Percentiles rank a stretch among this genome's conserved stretches.
Conservation (phyloP, 371 early-diverging fungal genomes). For the Syncephalastrum sp. region DNA sequence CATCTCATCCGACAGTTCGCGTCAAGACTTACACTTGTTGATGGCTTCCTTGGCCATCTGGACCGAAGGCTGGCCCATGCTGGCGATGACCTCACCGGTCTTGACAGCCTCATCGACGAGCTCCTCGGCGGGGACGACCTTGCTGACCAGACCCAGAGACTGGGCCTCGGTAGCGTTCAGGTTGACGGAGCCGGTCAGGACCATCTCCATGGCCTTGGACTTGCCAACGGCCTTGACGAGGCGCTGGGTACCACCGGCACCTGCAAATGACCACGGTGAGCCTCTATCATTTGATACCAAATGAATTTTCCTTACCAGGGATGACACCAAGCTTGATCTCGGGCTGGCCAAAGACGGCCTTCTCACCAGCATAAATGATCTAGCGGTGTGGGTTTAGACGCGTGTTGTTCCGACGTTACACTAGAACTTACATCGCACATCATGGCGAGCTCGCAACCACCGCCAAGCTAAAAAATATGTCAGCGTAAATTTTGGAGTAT, state of each 20-base stretch:
- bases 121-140: slow-evolving; percentile 84
- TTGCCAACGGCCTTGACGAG: slow-evolving; percentile 95
- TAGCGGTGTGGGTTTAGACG: slow-evolving; percentile 23
- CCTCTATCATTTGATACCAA: background rate
- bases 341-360: slow-evolving; percentile 97
- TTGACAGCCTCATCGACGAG: slow-evolving; percentile 91
- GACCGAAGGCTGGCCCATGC: slow-evolving; percentile 82
- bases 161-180: slow-evolving; percentile 90
- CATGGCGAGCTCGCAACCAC: slow-evolving; percentile 99
- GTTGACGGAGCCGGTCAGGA: slow-evolving; percentile 84
- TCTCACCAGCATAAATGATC: slow-evolving; percentile 98
- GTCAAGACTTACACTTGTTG: slow-evolving; percentile 70
- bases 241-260: slow-evolving; percentile 90
- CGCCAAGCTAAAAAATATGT: slow-evolving; percentile 73
- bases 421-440: slow-evolving; percentile 76
- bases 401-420: slow-evolving; percentile 8
- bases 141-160: slow-evolving; percentile 79
- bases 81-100: slow-evolving; percentile 84
- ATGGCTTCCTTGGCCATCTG: slow-evolving; percentile 97
- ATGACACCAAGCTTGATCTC: slow-evolving; percentile 98
- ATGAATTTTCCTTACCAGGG: slow-evolving; percentile 52
- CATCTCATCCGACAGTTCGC: background rate
- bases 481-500: slow-evolving; percentile 4
- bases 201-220: slow-evolving; percentile 97
- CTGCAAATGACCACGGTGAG: slow-evolving; percentile 14